Base-by-base conservation (phyloP, 2,329 filamentous ascomycete genomes). In the Alternaria panax region DNA sequence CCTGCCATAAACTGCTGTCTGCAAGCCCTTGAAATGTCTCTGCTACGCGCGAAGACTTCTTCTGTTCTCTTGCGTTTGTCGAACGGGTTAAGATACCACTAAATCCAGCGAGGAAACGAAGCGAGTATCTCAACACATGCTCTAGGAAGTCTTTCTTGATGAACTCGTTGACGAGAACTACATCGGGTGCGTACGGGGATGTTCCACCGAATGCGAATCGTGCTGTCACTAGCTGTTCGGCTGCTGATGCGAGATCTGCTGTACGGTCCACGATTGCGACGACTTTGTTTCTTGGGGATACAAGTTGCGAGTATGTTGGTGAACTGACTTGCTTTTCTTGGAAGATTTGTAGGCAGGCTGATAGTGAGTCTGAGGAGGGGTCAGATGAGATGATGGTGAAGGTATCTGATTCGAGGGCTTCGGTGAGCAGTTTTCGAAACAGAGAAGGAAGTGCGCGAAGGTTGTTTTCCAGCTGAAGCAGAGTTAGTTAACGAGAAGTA, bases 111-210 rank as follows among this genome's bases (percentile, higher is more conserved):
- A 75, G 62, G 32, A 72, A 73, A 4, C 66, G 70, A 12, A 77
- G 73, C 0, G 72, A 70, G 28, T 82, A 78, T 36, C 78, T 75
- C 14, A 82, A 71, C 5, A 83, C 79, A 0, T 83, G 82, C 46
- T 83, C 79, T 0, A 86, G 71, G 63, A 89, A 88, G 0, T 81
- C 79, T 54, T 83, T 80, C 75, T 85, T 85, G 4, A 82, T 79
- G 59, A 84, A 90, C 62, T 90, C 87, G 60, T 90, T 88, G n/a
- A 90, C 87, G 0, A 89, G 74, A 0, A 90, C 84, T 0, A 88
- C 28, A 66, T 90, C 87, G 0, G 88, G 88, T 0, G 86, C 84
- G 67, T 89, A 89, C 0, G 86, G 81, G 1, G 87, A 88, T 2
- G 74, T 79, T 2, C 87, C 87, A 1, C 83, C 79, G 28, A 87